Conservation (phyloP, 139 green algal species). For the Klebsormidium nitens region DNA sequence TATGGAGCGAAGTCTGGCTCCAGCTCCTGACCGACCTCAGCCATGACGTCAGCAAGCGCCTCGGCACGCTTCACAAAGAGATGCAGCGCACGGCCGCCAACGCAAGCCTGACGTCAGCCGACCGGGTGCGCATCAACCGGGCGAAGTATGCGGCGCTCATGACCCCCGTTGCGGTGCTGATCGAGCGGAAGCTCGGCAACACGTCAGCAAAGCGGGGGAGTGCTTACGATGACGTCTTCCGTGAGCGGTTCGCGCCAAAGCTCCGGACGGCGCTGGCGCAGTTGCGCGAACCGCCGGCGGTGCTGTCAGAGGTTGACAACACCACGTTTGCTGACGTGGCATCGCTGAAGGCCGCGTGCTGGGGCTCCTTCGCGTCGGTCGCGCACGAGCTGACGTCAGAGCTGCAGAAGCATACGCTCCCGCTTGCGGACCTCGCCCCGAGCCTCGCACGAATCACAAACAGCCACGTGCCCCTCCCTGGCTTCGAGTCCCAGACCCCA, state of each 20-base stretch:
- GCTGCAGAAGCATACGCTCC: too few relatives aligned
- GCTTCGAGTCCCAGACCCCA: too few relatives aligned
- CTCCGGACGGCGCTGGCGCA: not conserved
- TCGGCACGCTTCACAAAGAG: not conserved
- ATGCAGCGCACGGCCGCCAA: not conserved
- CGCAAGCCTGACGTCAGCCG: not conserved
- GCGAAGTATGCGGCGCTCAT: not conserved
- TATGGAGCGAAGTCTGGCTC: constrained; percentile 8
- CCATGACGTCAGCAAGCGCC: not conserved
- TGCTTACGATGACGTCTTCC: not conserved
- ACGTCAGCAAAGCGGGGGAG: not conserved
- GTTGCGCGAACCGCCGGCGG: not conserved
- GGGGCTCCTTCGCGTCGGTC: too few relatives aligned
- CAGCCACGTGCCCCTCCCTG: too few relatives aligned
- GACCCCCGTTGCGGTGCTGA: not conserved
- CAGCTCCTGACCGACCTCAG: not conserved
- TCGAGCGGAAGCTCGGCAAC: not conserved
- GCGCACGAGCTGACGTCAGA: too few relatives aligned
- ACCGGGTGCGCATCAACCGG: not conserved
- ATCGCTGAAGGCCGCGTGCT: not conserved
- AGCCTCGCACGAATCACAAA: too few relatives aligned
- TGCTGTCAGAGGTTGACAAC: not conserved
- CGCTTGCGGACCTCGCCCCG: too few relatives aligned
- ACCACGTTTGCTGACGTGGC: not conserved
- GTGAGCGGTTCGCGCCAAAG: not conserved